Evolutionary conservation across 108 stramenopile genomes (phyloP), one percentile per base, ranked within the genome.

Genomic region (Parmales sp.): DNA sequence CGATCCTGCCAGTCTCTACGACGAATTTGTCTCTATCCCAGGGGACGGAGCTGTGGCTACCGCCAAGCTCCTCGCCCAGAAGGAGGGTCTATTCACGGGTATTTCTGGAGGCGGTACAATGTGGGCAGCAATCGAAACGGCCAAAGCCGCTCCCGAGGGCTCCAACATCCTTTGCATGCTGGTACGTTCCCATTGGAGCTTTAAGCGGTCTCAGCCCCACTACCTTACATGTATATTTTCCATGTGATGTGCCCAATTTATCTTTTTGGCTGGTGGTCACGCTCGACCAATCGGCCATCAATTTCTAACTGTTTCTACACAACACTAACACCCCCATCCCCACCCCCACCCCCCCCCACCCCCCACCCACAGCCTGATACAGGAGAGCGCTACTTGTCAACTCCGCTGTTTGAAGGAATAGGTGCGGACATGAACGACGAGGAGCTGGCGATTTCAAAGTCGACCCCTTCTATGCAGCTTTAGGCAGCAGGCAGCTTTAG

Each of bases 331-430:
- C 87, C 90, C 18, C 84, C 84, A 70, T 75, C 76, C 20, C 80
- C 79, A 6, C 76, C 83, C 0, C 71, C 74, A 45, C 87, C 87
- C 9, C 74, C 82, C 16, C 72, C 70, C 31, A 73, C 88, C 45
- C 65, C 86, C 6, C 78, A 81, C 39, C 84, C 88, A 76, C 51
- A 88, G 29, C 76, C 90, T 31, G 90, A 90, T 68, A 88, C 87
- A 25, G 90, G 85, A n/a, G 90, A 90, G 63, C 77, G 90, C 19
- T 88, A 88, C 71, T 65, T 90, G 60, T 83, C 81, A 13, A 90
- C 90, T 23, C 86, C 86, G 13, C 83, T 90, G 34, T 90, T 88
- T 73, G 85, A 64, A 26, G 63, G 63, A 37, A 88, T 92, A 38
- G 31, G 45, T 20, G 89, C 86, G 16, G 90, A 90, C 41, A 90